Evolutionary conservation across 306 rosid genomes (phyloP).

Genomic region (Sindora glabra): DNA sequence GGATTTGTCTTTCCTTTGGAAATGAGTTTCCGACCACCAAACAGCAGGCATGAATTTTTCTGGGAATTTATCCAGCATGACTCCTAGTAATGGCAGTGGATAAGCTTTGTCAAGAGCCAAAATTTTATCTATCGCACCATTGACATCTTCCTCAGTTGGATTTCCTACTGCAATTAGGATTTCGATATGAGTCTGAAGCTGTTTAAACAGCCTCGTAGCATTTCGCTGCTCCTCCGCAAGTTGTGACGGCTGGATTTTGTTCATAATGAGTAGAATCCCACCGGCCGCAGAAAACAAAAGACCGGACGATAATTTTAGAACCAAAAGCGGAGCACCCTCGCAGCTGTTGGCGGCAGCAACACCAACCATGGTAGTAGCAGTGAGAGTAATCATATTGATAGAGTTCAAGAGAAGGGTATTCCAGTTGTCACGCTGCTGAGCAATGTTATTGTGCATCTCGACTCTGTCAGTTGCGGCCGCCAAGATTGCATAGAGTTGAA

Average conservation of each 20-base stretch:
- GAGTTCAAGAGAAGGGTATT: constrained; percentile 50
- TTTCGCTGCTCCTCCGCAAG: constrained; percentile 79
- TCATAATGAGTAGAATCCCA: constrained; percentile 47
- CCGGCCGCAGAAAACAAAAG: constrained; percentile 57
- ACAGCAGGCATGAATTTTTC: constrained; percentile 44
- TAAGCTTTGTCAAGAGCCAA: constrained; percentile 66
- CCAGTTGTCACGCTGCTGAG: constrained; percentile 62
- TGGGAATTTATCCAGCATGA: constrained; percentile 75
- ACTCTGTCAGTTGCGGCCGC: constrained; percentile 49
- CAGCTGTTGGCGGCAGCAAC: constrained; percentile 19
- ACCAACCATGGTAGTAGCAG: constrained; percentile 57
- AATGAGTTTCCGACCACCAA: constrained; percentile 63
- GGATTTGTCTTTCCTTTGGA: not conserved
- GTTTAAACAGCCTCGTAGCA: constrained; percentile 53
- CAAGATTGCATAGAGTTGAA: constrained; percentile 43
- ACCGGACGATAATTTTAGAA: constrained; percentile 48
- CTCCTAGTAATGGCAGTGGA: constrained; percentile 76
- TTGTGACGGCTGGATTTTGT: constrained; percentile 80
- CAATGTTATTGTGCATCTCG: constrained; percentile 54
- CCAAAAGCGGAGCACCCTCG: constrained; percentile 21
- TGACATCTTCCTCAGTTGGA: constrained; percentile 36
- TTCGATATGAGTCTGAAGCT: constrained; percentile 33
- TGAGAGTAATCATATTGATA: constrained; percentile 67
- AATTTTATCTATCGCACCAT: constrained; percentile 37
- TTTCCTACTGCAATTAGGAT: constrained; percentile 22